These are phyloP conservation scores for Epichloe bromicola DNA, from an alignment of 2,329 filamentous ascomycete genomes.

Conservation along the genomic window DNA sequence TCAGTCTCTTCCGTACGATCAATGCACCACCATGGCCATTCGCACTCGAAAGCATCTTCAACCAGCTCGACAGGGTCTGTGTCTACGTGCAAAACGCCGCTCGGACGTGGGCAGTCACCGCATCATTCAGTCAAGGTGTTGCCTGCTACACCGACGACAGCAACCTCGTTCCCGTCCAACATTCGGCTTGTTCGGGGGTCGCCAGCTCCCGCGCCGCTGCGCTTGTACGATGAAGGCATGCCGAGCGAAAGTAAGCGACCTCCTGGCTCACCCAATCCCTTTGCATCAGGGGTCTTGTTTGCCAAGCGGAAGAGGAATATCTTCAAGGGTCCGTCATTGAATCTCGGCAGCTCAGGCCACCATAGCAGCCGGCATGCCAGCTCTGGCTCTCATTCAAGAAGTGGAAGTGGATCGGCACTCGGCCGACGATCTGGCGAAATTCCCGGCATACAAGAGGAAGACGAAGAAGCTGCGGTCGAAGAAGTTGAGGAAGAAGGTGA, in stretches of 20 bases:
- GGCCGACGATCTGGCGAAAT: conserved; percentile 62
- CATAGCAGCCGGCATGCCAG: conserved; percentile 25
- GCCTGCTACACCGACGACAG: conserved; percentile 73
- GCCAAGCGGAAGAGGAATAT: conserved; percentile 69
- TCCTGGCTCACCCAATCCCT: conserved; percentile 44
- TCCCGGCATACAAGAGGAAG: conserved; percentile 51
- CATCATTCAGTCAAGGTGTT: conserved; percentile 92
- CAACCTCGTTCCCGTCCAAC: conserved; percentile 65
- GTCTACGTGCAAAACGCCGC: conserved; percentile 54
- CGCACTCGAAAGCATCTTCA: conserved; percentile 88
- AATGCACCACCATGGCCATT: conserved; percentile 74
- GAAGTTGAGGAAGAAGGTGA: conserved; percentile 31
- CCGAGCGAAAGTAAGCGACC: conserved; percentile 25
- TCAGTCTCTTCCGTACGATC: conserved; percentile 88
- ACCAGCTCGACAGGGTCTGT: conserved; percentile 72
- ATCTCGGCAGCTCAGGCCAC: conserved; percentile 30
- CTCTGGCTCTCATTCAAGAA: conserved; percentile 36
- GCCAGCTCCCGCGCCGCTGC: conserved; percentile 35
- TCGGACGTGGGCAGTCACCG: conserved; percentile 56
- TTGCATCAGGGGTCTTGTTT: conserved; percentile 55
- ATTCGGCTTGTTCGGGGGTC: conserved; percentile 64
- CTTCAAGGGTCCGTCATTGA: conserved; percentile 68
- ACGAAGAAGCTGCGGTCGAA: conserved; percentile 35
- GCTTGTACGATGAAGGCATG: conserved; percentile 46
- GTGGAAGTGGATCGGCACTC: conserved; percentile 47